A percentile compares a stretch with the other conserved stretches of the same genome.
These are phyloP conservation scores for Dioscorea alata DNA, from an alignment of 106 monocot species.

Conservation along the genomic window DNA sequence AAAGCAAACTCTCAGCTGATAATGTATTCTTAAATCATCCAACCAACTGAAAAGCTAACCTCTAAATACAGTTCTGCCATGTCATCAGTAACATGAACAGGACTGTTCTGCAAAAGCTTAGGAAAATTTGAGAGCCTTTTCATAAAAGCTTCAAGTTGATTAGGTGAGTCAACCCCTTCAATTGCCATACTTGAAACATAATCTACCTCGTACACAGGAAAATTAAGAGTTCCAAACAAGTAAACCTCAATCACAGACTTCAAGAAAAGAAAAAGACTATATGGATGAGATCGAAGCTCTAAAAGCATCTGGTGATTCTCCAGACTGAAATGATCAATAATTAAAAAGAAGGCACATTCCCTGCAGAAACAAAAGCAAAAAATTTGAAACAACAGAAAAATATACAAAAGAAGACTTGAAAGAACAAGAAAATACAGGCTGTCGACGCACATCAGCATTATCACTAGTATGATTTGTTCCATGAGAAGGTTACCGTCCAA, in stretches of 20 bases:
- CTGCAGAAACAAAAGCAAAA: constrained; percentile 27
- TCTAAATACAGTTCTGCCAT: constrained; percentile 70
- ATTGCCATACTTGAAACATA: constrained; percentile 7
- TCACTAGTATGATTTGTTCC: too few species aligned
- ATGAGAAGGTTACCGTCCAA: too few species aligned
- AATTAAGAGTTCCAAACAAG: constrained; percentile 61
- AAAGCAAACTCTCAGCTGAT: too few species aligned
- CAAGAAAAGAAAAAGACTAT: constrained; percentile 91
- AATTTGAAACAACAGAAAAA: too few species aligned
- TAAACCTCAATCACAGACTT: constrained; percentile 79
- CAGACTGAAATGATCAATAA: constrained; percentile 66
- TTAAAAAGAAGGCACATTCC: constrained; percentile 77
- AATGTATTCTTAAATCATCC: too few species aligned
- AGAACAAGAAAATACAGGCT: too few species aligned
- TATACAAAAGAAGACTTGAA: too few species aligned
- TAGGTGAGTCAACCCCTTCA: constrained; percentile 13
- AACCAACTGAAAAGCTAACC: constrained; percentile 31
- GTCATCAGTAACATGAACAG: constrained; percentile 68
- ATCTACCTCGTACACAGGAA: constrained; percentile 28
- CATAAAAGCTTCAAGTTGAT: constrained; percentile 44
- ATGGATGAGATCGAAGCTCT: constrained; percentile 60
- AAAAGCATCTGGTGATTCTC: constrained; percentile 61
- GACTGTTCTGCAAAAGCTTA: constrained; percentile 49
- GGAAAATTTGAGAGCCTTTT: constrained; percentile 57
- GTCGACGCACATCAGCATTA: too few species aligned